phyloP scores from a whole-genome alignment of 2,329 filamentous ascomycete genomes.

The Ophiostoma himal-ulmi region DNA sequence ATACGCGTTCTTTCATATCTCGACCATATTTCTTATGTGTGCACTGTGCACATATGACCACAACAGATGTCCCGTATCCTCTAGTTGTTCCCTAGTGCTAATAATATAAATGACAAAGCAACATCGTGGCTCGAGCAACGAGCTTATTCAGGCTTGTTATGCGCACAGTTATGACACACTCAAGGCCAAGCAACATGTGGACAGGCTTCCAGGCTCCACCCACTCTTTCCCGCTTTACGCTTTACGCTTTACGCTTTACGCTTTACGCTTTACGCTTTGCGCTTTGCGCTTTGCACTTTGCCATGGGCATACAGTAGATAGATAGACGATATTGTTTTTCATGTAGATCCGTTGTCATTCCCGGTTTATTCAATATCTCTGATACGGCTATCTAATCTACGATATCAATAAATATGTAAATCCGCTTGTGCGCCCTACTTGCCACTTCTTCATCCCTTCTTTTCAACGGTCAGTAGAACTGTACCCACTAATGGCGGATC shows the following conservation, averaged over 20 bases:
- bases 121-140: conserved; percentile 22
- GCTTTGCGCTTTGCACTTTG: no score
- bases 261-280: no score
- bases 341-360: not conserved
- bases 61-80: not conserved
- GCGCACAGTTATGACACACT: not conserved
- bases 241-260: not conserved
- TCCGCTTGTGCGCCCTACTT: not conserved
- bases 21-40: not conserved
- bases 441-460: conserved; percentile 2
- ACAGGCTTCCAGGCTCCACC: not conserved
- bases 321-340: not conserved
- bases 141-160: not conserved
- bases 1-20: not conserved
- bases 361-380: not conserved
- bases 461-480: conserved; percentile 11
- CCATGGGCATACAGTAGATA: not conserved
- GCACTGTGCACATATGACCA: not conserved
- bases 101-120: conserved; percentile 9
- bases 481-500: conserved; percentile 2
- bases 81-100: not conserved
- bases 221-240: not conserved
- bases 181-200: no score
- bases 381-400: not conserved
- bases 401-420: not conserved